Conservation (phyloP, 2,329 filamentous ascomycete genomes). For the Ophiostoma perfectum region DNA sequence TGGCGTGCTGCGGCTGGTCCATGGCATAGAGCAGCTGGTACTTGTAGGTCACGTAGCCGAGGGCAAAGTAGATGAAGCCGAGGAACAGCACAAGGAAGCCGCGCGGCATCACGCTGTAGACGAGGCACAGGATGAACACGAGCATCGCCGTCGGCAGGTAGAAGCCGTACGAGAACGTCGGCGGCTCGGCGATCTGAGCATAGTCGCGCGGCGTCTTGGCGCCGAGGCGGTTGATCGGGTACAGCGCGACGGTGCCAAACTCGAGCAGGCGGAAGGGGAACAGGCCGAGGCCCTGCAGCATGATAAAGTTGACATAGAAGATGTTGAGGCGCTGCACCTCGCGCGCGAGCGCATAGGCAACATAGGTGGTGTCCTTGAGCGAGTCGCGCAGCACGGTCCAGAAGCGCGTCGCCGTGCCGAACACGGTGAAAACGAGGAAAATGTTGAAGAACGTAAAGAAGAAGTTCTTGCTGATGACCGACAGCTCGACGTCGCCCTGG, state of each 20-base stretch:
- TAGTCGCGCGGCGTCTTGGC: slow-evolving; percentile 88
- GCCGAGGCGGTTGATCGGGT: slow-evolving; percentile 70
- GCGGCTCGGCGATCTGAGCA: slow-evolving; percentile 73
- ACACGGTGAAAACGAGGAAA: slow-evolving; percentile 87
- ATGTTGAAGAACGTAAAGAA: slow-evolving; percentile 99
- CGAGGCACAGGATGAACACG: slow-evolving; percentile 89
- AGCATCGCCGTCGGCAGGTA: slow-evolving; percentile 89
- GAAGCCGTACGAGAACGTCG: slow-evolving; percentile 91
- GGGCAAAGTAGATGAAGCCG: slow-evolving; percentile 73
- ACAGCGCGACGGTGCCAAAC: slow-evolving; percentile 76
- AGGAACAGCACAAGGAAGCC: slow-evolving; percentile 79
- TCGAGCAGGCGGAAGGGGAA: slow-evolving; percentile 90
- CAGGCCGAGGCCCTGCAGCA: slow-evolving; percentile 87
- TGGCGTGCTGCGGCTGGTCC: slow-evolving; percentile 93
- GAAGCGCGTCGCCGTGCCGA: slow-evolving; percentile 75
- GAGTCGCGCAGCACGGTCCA: slow-evolving; percentile 63
- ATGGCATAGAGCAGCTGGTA: slow-evolving; percentile 97
- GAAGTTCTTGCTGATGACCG: slow-evolving; percentile 96
- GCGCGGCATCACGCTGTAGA: slow-evolving; percentile 79
- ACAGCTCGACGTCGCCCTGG: slow-evolving; percentile 87
- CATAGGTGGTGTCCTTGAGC: slow-evolving; percentile 70
- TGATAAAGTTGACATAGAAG: slow-evolving; percentile 92
- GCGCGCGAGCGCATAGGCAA: slow-evolving; percentile 68
- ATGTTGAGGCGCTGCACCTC: slow-evolving; percentile 69
- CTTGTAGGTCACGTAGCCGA: slow-evolving; percentile 88